Conservation (phyloP, 2,329 filamentous ascomycete species). For the Penicillium sp. region DNA sequence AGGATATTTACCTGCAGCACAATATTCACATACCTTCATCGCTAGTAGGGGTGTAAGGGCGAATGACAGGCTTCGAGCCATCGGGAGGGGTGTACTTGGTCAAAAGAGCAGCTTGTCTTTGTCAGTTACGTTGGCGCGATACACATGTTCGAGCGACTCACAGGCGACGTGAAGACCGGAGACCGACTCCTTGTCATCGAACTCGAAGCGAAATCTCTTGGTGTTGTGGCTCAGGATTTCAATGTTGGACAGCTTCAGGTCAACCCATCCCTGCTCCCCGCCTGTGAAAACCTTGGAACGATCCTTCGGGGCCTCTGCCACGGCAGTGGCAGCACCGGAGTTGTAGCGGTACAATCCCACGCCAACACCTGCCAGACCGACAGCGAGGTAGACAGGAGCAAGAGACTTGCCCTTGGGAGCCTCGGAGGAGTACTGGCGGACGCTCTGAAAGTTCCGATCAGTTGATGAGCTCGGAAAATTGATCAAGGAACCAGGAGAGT, state of each 20-base stretch:
- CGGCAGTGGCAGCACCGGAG: conserved; percentile 33
- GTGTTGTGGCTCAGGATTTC: conserved; percentile 91
- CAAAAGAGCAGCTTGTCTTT: conserved; percentile 69
- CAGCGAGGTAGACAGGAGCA: conserved; percentile 59
- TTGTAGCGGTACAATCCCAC: conserved; percentile 62
- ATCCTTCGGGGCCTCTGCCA: conserved; percentile 37
- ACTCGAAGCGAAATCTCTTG: conserved; percentile 86
- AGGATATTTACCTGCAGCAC: neutral
- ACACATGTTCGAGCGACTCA: conserved; percentile 37
- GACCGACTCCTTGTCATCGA: conserved; percentile 82
- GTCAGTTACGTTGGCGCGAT: conserved; percentile 8
- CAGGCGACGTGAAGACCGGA: conserved; percentile 83
- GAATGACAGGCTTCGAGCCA: conserved; percentile 81
- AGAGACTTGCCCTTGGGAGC: conserved; percentile 60
- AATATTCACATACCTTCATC: conserved; percentile 68
- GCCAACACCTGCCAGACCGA: conserved; percentile 51
- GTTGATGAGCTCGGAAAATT: conserved; percentile 5
- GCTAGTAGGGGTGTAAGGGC: conserved; percentile 90
- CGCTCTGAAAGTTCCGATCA: conserved; percentile 52
- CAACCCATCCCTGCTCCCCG: conserved; percentile 87
- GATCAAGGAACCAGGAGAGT: neutral
- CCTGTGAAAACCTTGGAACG: conserved; percentile 70
- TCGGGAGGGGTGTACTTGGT: conserved; percentile 89
- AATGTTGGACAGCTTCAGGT: conserved; percentile 76
- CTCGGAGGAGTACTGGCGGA: conserved; percentile 75